phyloP scores from a whole-genome alignment of 192 early-diverging fungal genomes.

The Coemansia sp. region DNA sequence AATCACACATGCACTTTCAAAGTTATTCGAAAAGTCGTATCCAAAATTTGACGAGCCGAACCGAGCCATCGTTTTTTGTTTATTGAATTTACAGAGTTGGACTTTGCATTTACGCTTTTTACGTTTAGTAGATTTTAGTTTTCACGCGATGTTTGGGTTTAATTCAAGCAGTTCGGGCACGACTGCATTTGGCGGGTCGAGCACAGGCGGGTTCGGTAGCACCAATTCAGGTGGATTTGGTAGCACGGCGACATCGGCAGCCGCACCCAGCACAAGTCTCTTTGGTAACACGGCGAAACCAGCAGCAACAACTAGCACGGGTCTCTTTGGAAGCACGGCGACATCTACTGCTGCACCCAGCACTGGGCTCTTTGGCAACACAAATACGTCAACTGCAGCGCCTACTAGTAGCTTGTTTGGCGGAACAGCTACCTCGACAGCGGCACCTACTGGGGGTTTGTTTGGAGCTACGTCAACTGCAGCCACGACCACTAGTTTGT shows the following conservation, averaged over 20 bases:
- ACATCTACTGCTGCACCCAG: not conserved
- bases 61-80: too few relatives aligned
- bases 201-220: not conserved
- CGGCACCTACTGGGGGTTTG: not conserved
- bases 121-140: not conserved
- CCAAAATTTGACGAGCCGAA: too few relatives aligned
- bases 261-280: slow-evolving; percentile 1
- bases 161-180: not conserved
- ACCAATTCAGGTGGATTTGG: slow-evolving; percentile 14
- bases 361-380: too few relatives aligned
- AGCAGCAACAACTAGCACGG: not conserved
- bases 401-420: too few relatives aligned
- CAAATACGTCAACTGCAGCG: too few relatives aligned
- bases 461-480: slow-evolving; percentile 8
- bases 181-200: slow-evolving; percentile 1
- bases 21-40: too few relatives aligned
- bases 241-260: not conserved
- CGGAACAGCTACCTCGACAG: too few relatives aligned
- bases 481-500: not conserved
- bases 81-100: too few relatives aligned
- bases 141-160: not conserved
- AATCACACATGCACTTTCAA: too few relatives aligned
- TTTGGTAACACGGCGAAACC: slow-evolving; percentile 10
- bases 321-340: slow-evolving; percentile 4
- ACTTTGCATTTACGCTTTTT: not conserved